Conservation (phyloP, 345 rosid genomes). For the Trapa bicornis region DNA sequence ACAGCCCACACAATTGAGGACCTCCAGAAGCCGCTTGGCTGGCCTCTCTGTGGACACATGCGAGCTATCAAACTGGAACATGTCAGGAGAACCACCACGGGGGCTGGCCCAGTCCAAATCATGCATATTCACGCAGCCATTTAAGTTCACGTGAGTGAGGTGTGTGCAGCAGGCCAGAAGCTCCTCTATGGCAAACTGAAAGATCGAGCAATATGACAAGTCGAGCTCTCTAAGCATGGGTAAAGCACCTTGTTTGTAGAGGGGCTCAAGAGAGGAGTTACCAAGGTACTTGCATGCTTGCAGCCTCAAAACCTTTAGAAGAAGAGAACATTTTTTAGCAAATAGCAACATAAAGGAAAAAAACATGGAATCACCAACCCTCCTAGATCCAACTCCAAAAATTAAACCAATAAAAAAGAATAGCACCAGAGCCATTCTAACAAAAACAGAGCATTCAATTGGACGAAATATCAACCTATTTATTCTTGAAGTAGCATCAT, state of each 20-base stretch:
- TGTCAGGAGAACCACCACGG: slow-evolving; percentile 30
- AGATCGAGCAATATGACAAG: slow-evolving; percentile 81
- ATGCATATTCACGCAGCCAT: slow-evolving; percentile 86
- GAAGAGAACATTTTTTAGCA: background rate
- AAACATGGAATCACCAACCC: too few species aligned
- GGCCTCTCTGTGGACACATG: slow-evolving; percentile 24
- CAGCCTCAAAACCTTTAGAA: slow-evolving; percentile 61
- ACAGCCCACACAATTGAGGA: slow-evolving; percentile 91
- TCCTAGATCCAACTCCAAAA: too few species aligned
- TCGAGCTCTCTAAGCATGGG: slow-evolving; percentile 74
- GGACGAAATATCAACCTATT: too few species aligned
- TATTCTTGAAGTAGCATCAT: too few species aligned
- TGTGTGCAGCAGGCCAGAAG: slow-evolving; percentile 87
- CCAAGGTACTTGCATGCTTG: slow-evolving; percentile 97
- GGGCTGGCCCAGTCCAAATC: slow-evolving; percentile 76
- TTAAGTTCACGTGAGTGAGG: slow-evolving; percentile 87
- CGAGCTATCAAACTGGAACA: slow-evolving; percentile 15
- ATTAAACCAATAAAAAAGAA: too few species aligned
- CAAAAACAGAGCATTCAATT: too few species aligned
- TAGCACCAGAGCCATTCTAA: too few species aligned
- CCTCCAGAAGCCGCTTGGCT: slow-evolving; percentile 61
- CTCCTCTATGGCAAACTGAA: slow-evolving; percentile 88
- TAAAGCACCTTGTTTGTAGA: slow-evolving; percentile 74
- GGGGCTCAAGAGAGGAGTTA: slow-evolving; percentile 81
- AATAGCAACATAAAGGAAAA: background rate